phyloP scores from a whole-genome alignment of 176 grass and related monocot genomes.

The Hyparrhenia diplandra region DNA sequence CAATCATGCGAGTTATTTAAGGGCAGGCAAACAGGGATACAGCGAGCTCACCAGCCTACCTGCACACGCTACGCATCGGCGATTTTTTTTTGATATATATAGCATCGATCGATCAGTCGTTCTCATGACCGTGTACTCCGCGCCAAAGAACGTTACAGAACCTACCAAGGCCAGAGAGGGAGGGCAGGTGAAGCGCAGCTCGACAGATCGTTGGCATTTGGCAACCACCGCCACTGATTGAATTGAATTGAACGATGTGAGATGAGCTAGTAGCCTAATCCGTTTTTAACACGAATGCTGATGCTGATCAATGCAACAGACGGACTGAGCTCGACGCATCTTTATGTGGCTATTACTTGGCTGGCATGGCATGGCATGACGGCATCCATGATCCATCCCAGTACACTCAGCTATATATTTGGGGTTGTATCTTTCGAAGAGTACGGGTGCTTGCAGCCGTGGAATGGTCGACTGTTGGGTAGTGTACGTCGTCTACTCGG shows the following conservation, averaged over 20 bases:
- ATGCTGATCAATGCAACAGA: background rate
- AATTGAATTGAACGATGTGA: background rate
- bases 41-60: background rate
- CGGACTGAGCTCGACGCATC: background rate
- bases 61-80: background rate
- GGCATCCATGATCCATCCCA: background rate
- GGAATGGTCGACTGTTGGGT: background rate
- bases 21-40: background rate
- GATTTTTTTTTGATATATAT: background rate
- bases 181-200: background rate
- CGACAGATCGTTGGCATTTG: background rate
- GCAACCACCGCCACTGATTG: slow-evolving; percentile 34
- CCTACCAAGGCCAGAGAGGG: background rate
- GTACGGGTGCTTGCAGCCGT: too few species aligned
- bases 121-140: background rate
- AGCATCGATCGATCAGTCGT: background rate
- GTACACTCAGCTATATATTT: background rate
- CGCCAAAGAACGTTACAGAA: background rate
- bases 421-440: too few species aligned
- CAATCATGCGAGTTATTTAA: slow-evolving; percentile 21
- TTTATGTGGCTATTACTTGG: background rate
- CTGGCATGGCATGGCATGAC: background rate
- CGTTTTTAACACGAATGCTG: background rate
- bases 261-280: background rate
- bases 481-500: too few species aligned